Evolutionary conservation across 768 basidiomycete species (phyloP).

Genomic region (Kwoniella mangroviensis): DNA sequence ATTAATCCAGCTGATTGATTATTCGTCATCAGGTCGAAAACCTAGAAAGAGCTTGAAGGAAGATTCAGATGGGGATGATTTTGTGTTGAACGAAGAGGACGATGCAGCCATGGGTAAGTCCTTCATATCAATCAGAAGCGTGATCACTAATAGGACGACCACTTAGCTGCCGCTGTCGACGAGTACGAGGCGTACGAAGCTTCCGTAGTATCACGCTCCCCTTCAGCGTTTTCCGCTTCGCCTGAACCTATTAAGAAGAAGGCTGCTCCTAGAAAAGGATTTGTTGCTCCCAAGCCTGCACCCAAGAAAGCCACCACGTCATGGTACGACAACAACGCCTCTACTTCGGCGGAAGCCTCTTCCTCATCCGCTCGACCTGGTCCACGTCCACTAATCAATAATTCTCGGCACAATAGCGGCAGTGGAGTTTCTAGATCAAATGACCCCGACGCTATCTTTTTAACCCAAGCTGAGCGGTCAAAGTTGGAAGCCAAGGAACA

Average conservation of each 20-base stretch:
- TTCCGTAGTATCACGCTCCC: constrained; percentile 28
- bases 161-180: constrained; percentile 44
- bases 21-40: constrained; percentile 24
- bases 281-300: constrained; percentile 29
- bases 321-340: constrained; percentile 11
- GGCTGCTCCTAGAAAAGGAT: constrained; percentile 27
- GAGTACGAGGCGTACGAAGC: constrained; percentile 47
- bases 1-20: neutral
- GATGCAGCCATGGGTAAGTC: constrained; percentile 50
- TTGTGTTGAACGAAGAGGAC: constrained; percentile 46
- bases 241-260: constrained; percentile 32
- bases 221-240: constrained; percentile 27
- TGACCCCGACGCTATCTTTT: constrained; percentile 61
- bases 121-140: neutral
- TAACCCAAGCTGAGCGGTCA: constrained; percentile 82
- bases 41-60: constrained; percentile 50
- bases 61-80: constrained; percentile 54
- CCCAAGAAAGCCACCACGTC: constrained; percentile 24
- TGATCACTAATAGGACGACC: neutral
- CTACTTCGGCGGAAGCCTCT: constrained; percentile 14
- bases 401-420: constrained; percentile 7
- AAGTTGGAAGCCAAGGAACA: constrained; percentile 76
- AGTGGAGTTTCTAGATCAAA: constrained; percentile 6
- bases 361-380: constrained; percentile 33
- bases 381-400: constrained; percentile 26